A percentile compares a stretch with the other conserved stretches of the same genome.
These are phyloP conservation scores for Mycena floridula DNA, from an alignment of 768 basidiomycete species.

Conservation along the genomic window DNA sequence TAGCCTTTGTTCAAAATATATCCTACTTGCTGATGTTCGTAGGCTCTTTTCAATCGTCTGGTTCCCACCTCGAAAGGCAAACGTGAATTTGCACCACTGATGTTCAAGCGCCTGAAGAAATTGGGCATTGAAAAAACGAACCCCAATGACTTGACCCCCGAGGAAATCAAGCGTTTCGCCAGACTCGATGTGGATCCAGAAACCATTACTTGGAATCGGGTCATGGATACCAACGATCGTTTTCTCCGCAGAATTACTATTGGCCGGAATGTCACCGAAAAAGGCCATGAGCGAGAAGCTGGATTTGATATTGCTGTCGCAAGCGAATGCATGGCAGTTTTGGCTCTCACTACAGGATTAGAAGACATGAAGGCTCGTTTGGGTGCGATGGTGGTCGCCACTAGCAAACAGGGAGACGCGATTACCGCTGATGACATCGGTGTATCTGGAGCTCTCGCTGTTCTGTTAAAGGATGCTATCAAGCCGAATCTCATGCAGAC, in stretches of 20 bases:
- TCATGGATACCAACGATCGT: constrained; percentile 93
- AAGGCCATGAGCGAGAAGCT: constrained; percentile 82
- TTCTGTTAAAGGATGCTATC: constrained; percentile 97
- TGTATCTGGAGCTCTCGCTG: constrained; percentile 90
- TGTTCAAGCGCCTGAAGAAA: constrained; percentile 93
- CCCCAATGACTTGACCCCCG: constrained; percentile 87
- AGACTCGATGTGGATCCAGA: constrained; percentile 86
- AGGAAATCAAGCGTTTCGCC: constrained; percentile 86
- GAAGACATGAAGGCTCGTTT: constrained; percentile 89
- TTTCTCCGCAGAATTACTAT: constrained; percentile 92
- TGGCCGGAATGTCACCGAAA: constrained; percentile 86
- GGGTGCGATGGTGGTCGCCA: constrained; percentile 96
- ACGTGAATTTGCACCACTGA: constrained; percentile 90
- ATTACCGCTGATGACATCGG: constrained; percentile 97
- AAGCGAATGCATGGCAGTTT: constrained; percentile 96
- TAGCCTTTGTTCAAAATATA: not conserved
- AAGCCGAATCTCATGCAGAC: constrained; percentile 99
- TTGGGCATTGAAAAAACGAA: constrained; percentile 92
- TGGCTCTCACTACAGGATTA: constrained; percentile 84
- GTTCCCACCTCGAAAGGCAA: constrained; percentile 92
- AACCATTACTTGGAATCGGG: constrained; percentile 97
- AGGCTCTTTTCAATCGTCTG: constrained; percentile 85
- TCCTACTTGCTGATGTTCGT: not conserved
- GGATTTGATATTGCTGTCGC: constrained; percentile 98
- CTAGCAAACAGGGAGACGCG: constrained; percentile 84